These are phyloP conservation scores for Periconia sp. DNA, from an alignment of 2,329 filamentous ascomycete species.

Conservation along the genomic window DNA sequence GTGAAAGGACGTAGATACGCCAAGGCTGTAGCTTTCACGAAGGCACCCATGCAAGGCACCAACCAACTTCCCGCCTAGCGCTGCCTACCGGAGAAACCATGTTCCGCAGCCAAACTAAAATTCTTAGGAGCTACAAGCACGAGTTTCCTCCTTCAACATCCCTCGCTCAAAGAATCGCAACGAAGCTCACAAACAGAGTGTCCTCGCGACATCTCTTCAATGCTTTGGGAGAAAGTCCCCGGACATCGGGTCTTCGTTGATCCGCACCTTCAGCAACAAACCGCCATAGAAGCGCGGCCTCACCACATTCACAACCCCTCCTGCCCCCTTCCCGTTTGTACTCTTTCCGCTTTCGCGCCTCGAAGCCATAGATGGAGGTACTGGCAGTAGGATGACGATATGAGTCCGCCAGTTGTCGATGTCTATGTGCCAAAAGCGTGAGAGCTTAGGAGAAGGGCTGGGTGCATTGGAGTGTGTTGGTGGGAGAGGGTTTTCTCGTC, in stretches of 20 bases:
- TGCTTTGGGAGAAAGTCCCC: constrained; percentile 99
- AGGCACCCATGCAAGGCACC: constrained; percentile 37
- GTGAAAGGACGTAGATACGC: constrained; percentile 1
- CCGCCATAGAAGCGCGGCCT: constrained; percentile 99
- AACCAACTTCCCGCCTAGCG: constrained; percentile 33
- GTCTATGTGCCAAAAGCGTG: constrained; percentile 25
- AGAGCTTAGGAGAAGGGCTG: constrained; percentile 39
- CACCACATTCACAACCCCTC: constrained; percentile 52
- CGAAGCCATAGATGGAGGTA: constrained; percentile 50
- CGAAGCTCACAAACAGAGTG: constrained; percentile 93
- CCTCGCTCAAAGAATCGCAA: constrained; percentile 99
- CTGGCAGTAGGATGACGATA: constrained; percentile 78
- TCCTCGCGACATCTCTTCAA: constrained; percentile 41
- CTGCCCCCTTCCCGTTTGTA: constrained; percentile 60
- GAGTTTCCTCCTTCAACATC: constrained; percentile 60
- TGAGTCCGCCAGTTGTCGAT: constrained; percentile 71
- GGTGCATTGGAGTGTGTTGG: constrained; percentile 26
- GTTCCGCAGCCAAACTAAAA: constrained; percentile 28
- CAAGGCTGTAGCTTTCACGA: constrained; percentile 6
- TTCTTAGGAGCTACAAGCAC: constrained; percentile 10
- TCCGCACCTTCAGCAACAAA: constrained; percentile 87
- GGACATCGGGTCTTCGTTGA: constrained; percentile 70
- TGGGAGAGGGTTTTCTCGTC: constrained; percentile 76
- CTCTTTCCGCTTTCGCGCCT: constrained; percentile 48
- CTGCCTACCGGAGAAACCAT: constrained; percentile 27